These are phyloP conservation scores for Coniochaeta sp. DNA, from an alignment of 2,329 filamentous ascomycete genomes.

Conservation along the genomic window DNA sequence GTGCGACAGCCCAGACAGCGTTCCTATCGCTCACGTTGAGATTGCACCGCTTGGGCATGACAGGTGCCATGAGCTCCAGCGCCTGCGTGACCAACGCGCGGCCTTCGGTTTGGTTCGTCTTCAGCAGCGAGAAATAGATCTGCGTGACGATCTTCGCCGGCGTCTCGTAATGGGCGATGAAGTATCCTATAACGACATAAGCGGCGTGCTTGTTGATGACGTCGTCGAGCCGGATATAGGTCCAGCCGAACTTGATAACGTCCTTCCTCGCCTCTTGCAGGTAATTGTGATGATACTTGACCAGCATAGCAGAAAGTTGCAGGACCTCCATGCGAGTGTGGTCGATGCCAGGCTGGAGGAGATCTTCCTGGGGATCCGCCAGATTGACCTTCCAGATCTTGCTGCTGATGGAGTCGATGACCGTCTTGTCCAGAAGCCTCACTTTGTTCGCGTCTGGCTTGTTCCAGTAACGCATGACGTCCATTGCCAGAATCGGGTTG, in stretches of 20 bases:
- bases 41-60: conserved; percentile 77
- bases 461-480: conserved; percentile 79
- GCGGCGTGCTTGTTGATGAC: conserved; percentile 98
- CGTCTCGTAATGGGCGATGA: conserved; percentile 94
- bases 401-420: conserved; percentile 85
- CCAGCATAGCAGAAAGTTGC: conserved; percentile 86
- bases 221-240: conserved; percentile 95
- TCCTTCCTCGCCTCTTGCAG: conserved; percentile 92
- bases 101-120: conserved; percentile 92
- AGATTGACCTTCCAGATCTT: conserved; percentile 91
- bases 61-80: conserved; percentile 88
- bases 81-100: conserved; percentile 88
- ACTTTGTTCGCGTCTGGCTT: conserved; percentile 45
- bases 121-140: conserved; percentile 85
- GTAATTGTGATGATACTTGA: conserved; percentile 87
- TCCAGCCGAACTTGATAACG: conserved; percentile 99
- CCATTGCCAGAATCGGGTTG: conserved; percentile 94
- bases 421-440: conserved; percentile 73
- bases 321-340: conserved; percentile 94
- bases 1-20: conserved; percentile 82
- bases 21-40: conserved; percentile 61
- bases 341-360: conserved; percentile 78
- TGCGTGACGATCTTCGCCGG: conserved; percentile 93
- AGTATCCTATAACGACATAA: conserved; percentile 95
- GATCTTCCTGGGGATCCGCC: conserved; percentile 75